Base-by-base conservation (phyloP, 2,329 filamentous ascomycete genomes). In the Sphaceloma murrayae region DNA sequence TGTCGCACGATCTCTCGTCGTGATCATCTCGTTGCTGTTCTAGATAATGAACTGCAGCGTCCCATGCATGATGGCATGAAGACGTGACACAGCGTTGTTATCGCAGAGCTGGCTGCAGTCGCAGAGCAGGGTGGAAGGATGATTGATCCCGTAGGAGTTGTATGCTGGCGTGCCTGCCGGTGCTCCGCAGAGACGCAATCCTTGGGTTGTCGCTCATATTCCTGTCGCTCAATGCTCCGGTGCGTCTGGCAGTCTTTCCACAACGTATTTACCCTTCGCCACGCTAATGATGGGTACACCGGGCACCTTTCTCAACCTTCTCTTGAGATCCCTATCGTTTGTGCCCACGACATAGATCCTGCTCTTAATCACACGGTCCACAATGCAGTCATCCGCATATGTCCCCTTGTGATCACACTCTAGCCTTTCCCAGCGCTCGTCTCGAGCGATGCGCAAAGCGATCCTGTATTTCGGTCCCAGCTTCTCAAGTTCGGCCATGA, bases 371-470 rank as follows among this genome's bases (percentile, higher is more conserved):
- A 69, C 65, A 5, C 67, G 54, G 48, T 65, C 63, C 38, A 66
- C 62, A 17, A 66, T 74, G 58, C 85, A 93, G 65, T 94, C 86
- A 66, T 94, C 87, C 6, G 86, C 82, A 65, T 88, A 87, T 0
- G 76, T 80, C 32, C 87, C 87, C 64, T 87, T 89, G 68, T 96
- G 91, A 54, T 89, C 85, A 63, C 91, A 98, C 59, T 82, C 77
- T 36, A 94, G 65, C 40, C 88, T 68, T 60, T 89, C 80, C 75
- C 85, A 96, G 49, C 89, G 69, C 63, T 94, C 85, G 60, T 98
- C 91, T 44, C 88, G 71, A 0, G 91, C 91, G 43, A 95, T 87
- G 10, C 82, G 72, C 46, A 94, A 64, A 1, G 89, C 88, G 45
- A 96, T 78, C 5, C 88, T 71, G 67, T 94, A 98, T 60, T 91